Evolutionary conservation across 805 yeast species (phyloP).

Genomic region (Wickerhamomyces bovis): DNA sequence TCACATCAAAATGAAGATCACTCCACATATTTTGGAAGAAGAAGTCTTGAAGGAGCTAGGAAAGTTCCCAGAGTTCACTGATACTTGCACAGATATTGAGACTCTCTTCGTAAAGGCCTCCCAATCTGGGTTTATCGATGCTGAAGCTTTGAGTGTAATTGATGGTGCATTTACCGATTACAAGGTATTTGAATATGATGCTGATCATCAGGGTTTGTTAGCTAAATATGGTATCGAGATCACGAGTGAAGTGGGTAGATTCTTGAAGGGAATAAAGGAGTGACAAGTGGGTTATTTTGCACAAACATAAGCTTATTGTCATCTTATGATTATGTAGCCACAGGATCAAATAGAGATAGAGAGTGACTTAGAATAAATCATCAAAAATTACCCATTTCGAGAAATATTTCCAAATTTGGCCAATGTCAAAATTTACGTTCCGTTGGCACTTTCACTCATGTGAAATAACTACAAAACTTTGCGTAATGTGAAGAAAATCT

Average conservation of each 20-base stretch:
- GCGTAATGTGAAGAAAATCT: no score
- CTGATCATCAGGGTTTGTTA: not conserved
- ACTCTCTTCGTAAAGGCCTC: slow-evolving; percentile 40
- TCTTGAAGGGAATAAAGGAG: not conserved
- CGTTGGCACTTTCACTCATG: no score
- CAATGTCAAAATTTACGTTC: no score
- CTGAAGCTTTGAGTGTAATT: slow-evolving; percentile 19
- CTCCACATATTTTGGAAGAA: slow-evolving; percentile 17
- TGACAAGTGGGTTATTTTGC: no score
- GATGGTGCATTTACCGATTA: not conserved
- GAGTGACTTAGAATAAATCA: no score
- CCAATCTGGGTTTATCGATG: slow-evolving; percentile 35
- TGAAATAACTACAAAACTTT: no score
- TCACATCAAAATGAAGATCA: slow-evolving; percentile 18
- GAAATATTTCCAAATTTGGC: no score
- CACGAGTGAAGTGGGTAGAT: not conserved
- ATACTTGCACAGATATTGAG: not conserved
- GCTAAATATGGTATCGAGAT: not conserved
- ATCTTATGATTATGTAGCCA: no score
- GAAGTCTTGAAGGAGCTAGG: slow-evolving; percentile 18
- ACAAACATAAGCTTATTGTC: no score
- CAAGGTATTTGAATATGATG: not conserved
- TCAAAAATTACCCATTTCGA: no score
- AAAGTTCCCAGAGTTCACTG: slow-evolving; percentile 21
- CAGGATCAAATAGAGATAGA: no score